A percentile compares a stretch with the other conserved stretches of the same genome.
phyloP scores from a whole-genome alignment of 139 green algal species.

The Gonium pectorale region DNA sequence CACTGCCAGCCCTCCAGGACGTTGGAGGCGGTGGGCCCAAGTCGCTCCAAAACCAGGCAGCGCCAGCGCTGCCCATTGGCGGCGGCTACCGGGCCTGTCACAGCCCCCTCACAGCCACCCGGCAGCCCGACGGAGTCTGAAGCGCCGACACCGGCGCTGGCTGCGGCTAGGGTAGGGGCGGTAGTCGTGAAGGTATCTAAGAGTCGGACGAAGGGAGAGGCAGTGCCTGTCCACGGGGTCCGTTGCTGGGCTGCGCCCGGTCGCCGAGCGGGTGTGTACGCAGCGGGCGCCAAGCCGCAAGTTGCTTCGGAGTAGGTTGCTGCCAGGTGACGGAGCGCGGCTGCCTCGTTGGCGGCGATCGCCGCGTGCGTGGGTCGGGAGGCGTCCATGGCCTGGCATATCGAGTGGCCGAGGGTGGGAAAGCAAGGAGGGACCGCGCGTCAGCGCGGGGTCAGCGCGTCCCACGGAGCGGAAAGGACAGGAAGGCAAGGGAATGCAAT shows the following conservation, averaged over 20 bases:
- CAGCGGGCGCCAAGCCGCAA: too few species aligned
- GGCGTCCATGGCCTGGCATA: background rate
- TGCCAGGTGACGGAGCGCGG: constrained; percentile 13
- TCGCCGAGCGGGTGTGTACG: too few species aligned
- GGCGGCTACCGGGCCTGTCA: background rate
- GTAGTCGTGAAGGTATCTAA: constrained; percentile 14
- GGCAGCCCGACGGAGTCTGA: too few species aligned
- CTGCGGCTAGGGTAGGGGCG: background rate
- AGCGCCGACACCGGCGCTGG: background rate
- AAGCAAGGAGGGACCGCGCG: too few species aligned
- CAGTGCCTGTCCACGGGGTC: too few species aligned
- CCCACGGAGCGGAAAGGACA: too few species aligned
- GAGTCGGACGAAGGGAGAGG: constrained; percentile 21
- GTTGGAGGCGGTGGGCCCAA: background rate
- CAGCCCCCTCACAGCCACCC: background rate
- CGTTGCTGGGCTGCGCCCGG: too few species aligned
- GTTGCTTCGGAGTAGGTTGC: too few species aligned
- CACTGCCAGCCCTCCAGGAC: background rate
- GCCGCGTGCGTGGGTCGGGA: background rate
- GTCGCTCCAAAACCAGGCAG: constrained; percentile 29
- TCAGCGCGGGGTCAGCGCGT: too few species aligned
- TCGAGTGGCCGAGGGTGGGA: too few species aligned
- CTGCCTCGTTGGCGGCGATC: constrained; percentile 2
- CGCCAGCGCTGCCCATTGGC: background rate
- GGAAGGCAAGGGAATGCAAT: too few species aligned